phyloP scores from a whole-genome alignment of 305 asterid species.

The Withania somnifera region DNA sequence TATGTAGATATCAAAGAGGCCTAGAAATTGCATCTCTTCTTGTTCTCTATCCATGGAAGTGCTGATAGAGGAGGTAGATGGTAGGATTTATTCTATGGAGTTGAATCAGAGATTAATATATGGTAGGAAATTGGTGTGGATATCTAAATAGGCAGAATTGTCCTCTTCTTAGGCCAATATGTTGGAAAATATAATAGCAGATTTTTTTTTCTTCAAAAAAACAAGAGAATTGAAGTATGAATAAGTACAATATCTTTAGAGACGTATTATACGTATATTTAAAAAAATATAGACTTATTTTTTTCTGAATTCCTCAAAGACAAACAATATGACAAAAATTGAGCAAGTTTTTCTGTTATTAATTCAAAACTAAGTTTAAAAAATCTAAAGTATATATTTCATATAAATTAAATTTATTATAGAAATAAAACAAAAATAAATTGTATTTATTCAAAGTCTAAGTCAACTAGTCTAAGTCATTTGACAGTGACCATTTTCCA shows the following conservation, averaged over 20 bases:
- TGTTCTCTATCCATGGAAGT: slow-evolving; percentile 39
- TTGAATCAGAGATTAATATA: not conserved
- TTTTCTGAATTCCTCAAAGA: too few relatives aligned
- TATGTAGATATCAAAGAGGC: slow-evolving; percentile 31
- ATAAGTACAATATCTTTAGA: not conserved
- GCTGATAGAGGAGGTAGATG: not conserved
- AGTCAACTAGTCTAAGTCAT: not conserved
- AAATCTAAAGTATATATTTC: too few relatives aligned
- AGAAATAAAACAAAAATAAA: not conserved
- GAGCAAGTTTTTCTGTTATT: not conserved
- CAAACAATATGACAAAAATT: too few relatives aligned
- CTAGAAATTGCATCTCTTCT: slow-evolving; percentile 42
- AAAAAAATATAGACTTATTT: not conserved
- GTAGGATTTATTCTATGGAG: not conserved
- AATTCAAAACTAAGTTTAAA: not conserved
- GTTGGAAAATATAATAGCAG: not conserved
- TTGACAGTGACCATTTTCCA: not conserved
- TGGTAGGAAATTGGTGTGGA: not conserved
- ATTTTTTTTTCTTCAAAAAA: not conserved
- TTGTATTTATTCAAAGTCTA: not conserved
- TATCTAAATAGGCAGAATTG: not conserved
- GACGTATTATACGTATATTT: not conserved
- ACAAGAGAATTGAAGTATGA: not conserved
- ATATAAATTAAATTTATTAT: not conserved
- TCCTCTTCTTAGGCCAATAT: not conserved